Conservation (phyloP, 1,139 yeast genomes). For the Magnusiomyces fungicola region DNA sequence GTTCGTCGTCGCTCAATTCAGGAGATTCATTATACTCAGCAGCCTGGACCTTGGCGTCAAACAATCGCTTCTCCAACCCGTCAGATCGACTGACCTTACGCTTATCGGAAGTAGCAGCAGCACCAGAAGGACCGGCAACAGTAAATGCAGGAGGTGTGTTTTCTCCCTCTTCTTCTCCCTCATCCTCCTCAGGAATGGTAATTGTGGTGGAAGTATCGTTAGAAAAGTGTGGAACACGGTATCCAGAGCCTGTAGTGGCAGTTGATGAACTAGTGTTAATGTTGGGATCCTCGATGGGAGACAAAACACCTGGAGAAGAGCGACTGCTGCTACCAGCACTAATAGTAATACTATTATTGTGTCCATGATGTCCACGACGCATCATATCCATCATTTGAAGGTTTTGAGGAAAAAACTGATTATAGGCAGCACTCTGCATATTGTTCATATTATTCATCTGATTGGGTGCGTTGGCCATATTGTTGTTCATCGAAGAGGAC, state of each 20-base stretch:
- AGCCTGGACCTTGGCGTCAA: not conserved
- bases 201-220: constrained; percentile 2
- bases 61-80: not conserved
- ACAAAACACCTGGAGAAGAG: not conserved
- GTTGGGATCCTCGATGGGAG: not conserved
- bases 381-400: not conserved
- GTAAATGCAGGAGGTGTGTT: not conserved
- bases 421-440: not conserved
- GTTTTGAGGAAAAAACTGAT: not conserved
- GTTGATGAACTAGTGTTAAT: not conserved
- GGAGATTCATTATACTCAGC: too few relatives aligned
- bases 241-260: not conserved
- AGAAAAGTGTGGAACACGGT: not conserved
- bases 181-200: constrained; percentile 3
- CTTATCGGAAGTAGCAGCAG: not conserved
- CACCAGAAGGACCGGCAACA: not conserved
- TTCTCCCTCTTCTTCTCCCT: constrained; percentile 1
- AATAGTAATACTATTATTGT: not conserved
- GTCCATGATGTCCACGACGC: not conserved
- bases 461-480: not conserved
- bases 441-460: not conserved
- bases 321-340: not conserved
- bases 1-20: not conserved
- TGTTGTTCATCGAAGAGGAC: not conserved
- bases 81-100: not conserved